Evolutionary conservation across 2,329 filamentous ascomycete genomes (phyloP), one percentile per base, ranked within the genome.

Genomic region (Fusarium austroafricanum): DNA sequence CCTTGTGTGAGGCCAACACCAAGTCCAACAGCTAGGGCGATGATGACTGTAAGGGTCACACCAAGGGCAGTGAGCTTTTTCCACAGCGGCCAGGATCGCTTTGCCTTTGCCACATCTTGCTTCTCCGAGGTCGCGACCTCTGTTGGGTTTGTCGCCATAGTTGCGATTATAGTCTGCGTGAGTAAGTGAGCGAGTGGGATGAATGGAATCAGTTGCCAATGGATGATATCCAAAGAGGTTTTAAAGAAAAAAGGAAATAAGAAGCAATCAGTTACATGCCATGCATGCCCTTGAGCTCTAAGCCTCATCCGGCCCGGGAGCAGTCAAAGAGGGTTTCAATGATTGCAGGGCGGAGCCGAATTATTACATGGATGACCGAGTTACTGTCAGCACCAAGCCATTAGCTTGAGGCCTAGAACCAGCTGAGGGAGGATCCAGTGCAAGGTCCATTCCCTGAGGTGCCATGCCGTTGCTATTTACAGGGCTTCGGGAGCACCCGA

Each of bases 1-100:
- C 77, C 80, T 20, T 75, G 74, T 5, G 79, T 79, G 18, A 89
- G 77, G 11, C 87, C 87, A 8, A 90, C 76, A 5, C 86, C 86
- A 3, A 90, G 78, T 5, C 87, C 88, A 18, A 90, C 75, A 1
- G 80, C 84, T 10, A 89, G 75, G 0, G 75, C 83, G 38, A 87
- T 68, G 49, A 78, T 65, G 33, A 76, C 53, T 21, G 72, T 56
- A 29, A 75, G 46, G 12, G 65, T 66, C 23, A 74, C 61, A 7
- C 72, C 73, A 15, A 69, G 59, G 18, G 76, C 50, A 26, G 73
- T 61, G 14, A 77, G 57, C 62, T 78, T 78, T 65, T 76, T 76
- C 73, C 75, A 75, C n/a, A 71, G 55, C 20, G 71, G 73, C 74
- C 74, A 77, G 18, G 55, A 51, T 18, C 50, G 40, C 14, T 68